Percentiles rank a stretch among this genome's conserved stretches.
Evolutionary conservation across 2,329 filamentous ascomycete genomes (phyloP).

Genomic region (Ophiognomonia clavigignenti-juglandacearum): DNA sequence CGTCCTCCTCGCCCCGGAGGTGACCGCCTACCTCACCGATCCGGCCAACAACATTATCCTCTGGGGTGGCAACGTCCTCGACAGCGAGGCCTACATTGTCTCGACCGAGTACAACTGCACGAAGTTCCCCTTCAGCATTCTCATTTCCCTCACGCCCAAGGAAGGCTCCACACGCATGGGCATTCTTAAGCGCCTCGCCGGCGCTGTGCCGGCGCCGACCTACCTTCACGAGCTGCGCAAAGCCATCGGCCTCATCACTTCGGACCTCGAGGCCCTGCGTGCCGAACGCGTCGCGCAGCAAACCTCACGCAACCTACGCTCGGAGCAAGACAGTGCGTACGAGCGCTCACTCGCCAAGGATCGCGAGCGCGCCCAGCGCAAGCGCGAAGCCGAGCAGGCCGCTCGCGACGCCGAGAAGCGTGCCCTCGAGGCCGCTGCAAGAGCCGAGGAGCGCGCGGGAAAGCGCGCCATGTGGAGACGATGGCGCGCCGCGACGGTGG

Average conservation of each 20-base stretch:
- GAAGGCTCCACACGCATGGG: slow-evolving; percentile 86
- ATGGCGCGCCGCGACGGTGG: slow-evolving; percentile 69
- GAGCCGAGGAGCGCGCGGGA: slow-evolving; percentile 44
- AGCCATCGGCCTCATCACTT: slow-evolving; percentile 70
- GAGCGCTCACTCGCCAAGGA: slow-evolving; percentile 87
- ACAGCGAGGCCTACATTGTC: slow-evolving; percentile 92
- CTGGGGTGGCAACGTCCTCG: slow-evolving; percentile 90
- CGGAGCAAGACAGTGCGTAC: slow-evolving; percentile 89
- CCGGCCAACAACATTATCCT: slow-evolving; percentile 75
- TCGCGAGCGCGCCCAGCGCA: slow-evolving; percentile 73
- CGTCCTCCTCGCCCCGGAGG: slow-evolving; percentile 71
- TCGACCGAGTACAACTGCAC: slow-evolving; percentile 82
- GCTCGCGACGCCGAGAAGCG: slow-evolving; percentile 62
- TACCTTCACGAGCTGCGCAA: slow-evolving; percentile 71
- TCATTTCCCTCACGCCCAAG: slow-evolving; percentile 83
- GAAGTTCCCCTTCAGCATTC: slow-evolving; percentile 84
- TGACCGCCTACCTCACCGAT: slow-evolving; percentile 69
- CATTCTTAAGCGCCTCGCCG: slow-evolving; percentile 73
- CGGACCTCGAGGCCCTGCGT: slow-evolving; percentile 70
- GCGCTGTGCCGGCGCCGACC: slow-evolving; percentile 63
- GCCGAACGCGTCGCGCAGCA: slow-evolving; percentile 75
- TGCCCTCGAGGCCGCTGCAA: slow-evolving; percentile 56
- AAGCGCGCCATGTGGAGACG: slow-evolving; percentile 64
- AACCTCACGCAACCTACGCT: slow-evolving; percentile 72
- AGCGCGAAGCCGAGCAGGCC: slow-evolving; percentile 68